A percentile compares a stretch with the other conserved stretches of the same genome.
These are phyloP conservation scores for Pythium plurisporium DNA, from an alignment of 352 stramenopile species.

Conservation along the genomic window DNA sequence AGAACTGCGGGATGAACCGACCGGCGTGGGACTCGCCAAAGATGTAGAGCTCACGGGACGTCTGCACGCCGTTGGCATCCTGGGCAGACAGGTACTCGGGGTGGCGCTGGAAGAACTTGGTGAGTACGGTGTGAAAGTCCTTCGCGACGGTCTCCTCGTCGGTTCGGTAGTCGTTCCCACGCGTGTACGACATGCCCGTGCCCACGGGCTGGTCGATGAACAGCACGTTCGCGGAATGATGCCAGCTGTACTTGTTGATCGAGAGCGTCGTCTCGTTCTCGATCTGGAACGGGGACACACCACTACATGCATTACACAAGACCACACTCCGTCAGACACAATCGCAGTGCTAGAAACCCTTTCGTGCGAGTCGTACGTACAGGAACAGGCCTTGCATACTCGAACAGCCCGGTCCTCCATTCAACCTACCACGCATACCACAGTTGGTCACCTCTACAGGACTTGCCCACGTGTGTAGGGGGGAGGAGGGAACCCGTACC, in stretches of 20 bases:
- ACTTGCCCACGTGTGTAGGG: too few relatives aligned
- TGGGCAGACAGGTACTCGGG: slow-evolving; percentile 50
- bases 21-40: slow-evolving; percentile 96
- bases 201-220: slow-evolving; percentile 83
- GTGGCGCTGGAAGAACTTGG: slow-evolving; percentile 90
- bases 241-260: slow-evolving; percentile 73
- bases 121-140: slow-evolving; percentile 94
- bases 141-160: slow-evolving; percentile 43
- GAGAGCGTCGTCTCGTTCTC: slow-evolving; percentile 43
- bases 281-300: slow-evolving; percentile 67
- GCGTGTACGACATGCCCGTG: slow-evolving; percentile 70
- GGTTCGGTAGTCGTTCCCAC: slow-evolving; percentile 44
- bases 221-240: slow-evolving; percentile 68
- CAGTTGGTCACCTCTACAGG: too few relatives aligned
- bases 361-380: too few relatives aligned
- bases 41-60: slow-evolving; percentile 88
- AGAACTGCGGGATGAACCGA: slow-evolving; percentile 96
- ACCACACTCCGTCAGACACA: too few relatives aligned
- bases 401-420: slow-evolving; percentile 76
- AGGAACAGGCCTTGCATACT: slow-evolving; percentile 79
- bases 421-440: slow-evolving; percentile 45
- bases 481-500: too few relatives aligned
- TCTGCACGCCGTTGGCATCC: slow-evolving; percentile 30
- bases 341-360: too few relatives aligned
- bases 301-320: slow-evolving; percentile 4